Evolutionary conservation across 345 rosid species (phyloP).

Genomic region (Brassica incana): DNA sequence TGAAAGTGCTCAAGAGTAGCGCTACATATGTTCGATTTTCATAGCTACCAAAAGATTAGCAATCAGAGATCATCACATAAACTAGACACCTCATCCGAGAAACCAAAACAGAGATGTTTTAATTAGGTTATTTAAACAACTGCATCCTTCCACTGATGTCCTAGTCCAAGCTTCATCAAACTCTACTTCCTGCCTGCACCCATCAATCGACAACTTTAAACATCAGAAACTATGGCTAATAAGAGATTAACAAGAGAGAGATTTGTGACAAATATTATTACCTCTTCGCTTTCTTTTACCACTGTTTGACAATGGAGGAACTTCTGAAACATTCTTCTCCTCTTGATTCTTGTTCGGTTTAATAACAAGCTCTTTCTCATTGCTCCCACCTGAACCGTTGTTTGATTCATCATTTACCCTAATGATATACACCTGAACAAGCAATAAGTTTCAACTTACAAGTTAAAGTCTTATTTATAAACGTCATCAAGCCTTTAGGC

Average conservation of each 20-base stretch:
- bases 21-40: background rate
- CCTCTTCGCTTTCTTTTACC: constrained; percentile 36
- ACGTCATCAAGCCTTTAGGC: no score
- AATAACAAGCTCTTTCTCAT: constrained; percentile 5
- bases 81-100: background rate
- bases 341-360: constrained; percentile 7
- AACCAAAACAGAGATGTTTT: background rate
- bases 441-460: background rate
- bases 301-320: constrained; percentile 1
- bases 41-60: background rate
- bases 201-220: constrained; percentile 7
- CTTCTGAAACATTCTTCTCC: constrained; percentile 22
- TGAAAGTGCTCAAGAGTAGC: background rate
- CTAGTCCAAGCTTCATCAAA: background rate
- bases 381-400: constrained; percentile 3
- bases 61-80: background rate
- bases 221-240: background rate
- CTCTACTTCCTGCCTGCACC: constrained; percentile 32
- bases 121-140: background rate
- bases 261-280: constrained; percentile 1
- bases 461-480: no score
- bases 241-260: constrained; percentile 1
- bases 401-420: constrained; percentile 31
- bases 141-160: background rate
- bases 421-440: constrained; percentile 38